Percentiles rank a stretch among this genome's conserved stretches.
These are phyloP conservation scores for Exophiala lecanii-corni DNA, from an alignment of 2,329 filamentous ascomycete genomes.

Conservation along the genomic window DNA sequence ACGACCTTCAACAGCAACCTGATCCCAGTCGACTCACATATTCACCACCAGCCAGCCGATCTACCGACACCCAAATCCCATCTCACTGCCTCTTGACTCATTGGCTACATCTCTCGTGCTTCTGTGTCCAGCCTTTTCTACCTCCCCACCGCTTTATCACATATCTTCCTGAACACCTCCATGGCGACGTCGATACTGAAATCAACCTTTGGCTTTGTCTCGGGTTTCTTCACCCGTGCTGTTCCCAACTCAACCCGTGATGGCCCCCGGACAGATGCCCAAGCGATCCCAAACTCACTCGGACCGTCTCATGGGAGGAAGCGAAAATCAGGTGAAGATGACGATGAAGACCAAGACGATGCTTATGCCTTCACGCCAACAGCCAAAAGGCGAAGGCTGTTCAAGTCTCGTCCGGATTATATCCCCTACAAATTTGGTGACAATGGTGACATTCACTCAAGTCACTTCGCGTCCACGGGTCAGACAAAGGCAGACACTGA, in stretches of 20 bases:
- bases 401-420: conserved; percentile 1
- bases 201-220: conserved; percentile 2
- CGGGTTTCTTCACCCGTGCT: not conserved
- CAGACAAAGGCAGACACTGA: conserved; percentile 7
- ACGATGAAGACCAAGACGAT: not conserved
- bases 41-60: no score
- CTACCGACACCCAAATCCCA: no score
- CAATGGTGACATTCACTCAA: not conserved
- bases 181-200: not conserved
- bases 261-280: no score
- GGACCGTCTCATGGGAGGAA: conserved; percentile 8
- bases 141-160: no score
- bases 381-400: conserved; percentile 9
- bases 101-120: no score
- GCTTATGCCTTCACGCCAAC: conserved; percentile 6
- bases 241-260: no score
- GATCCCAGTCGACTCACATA: no score
- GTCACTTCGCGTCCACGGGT: not conserved
- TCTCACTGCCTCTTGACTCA: no score
- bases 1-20: no score
- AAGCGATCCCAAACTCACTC: not conserved
- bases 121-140: no score
- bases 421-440: conserved; percentile 5
- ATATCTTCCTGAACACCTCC: no score
- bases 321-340: conserved; percentile 12